Evolutionary conservation across 345 rosid genomes (phyloP), one percentile per base, ranked within the genome.

Genomic region (Pelargonium nanum): DNA sequence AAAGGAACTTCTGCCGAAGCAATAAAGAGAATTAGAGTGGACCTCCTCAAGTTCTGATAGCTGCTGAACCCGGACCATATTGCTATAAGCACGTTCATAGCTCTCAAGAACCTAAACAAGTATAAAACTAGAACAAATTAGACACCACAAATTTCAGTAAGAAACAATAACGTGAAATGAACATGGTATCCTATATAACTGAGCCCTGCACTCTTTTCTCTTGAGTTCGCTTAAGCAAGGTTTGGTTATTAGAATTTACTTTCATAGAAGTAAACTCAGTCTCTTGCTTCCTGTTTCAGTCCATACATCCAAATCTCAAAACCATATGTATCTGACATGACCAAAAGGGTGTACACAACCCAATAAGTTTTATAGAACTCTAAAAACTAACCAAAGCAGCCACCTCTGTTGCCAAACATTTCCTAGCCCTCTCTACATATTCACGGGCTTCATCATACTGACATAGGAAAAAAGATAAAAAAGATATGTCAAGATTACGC

Each of bases 1-100:
- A 51, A 26, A 26, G 45, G 48, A 72, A 22, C 17, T 6, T 60
- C 16, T 40, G 48, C 64, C 25, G 60, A 55, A 2, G 15, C n/a
- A 60, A 19, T 48, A 63, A 58, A 64, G 24, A 32, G 26, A 66
- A 40, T n/a, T 60, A 62, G 59, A 72, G 69, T 62, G 67, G 60
- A 93, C 99, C 99, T 93, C 99, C 76, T 89, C 97, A 52, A 93
- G 77, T 75, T 93, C 99, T 58, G 96, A 83, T 26, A 93, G 85
- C 83, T 87, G 99, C 80, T 93, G 99, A 74, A 93, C 97, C 62
- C 96, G 96, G 70, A 93, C 94, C 99, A 93, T 89, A 73, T 93
- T 89, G 76, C 59, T 81, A 66, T 93, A 93, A 28, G 99, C 97
- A 73, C 99, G 96, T 61, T 93, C 97, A 67, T 93, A 93, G 79